These are phyloP conservation scores for Skeletonema potamos DNA, from an alignment of 108 stramenopile genomes.

Conservation along the genomic window DNA sequence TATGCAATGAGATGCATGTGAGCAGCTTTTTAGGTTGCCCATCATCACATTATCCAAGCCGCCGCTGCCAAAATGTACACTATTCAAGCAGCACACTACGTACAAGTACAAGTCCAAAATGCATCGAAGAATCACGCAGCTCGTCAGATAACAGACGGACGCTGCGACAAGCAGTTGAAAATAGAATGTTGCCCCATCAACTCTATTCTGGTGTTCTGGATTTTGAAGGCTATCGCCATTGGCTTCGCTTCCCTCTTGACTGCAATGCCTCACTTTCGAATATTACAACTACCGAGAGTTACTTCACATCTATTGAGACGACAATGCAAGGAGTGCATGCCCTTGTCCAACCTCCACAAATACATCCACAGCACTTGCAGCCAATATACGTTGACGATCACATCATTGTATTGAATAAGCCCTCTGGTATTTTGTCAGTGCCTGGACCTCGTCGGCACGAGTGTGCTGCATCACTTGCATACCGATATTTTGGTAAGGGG, in stretches of 20 bases:
- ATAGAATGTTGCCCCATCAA: conserved; percentile 25
- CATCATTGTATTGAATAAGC: conserved; percentile 70
- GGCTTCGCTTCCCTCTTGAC: conserved; percentile 11
- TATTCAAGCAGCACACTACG: too few relatives aligned
- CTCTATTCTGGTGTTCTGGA: conserved; percentile 11
- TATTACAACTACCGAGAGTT: background rate
- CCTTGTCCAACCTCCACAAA: background rate
- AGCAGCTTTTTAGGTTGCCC: background rate
- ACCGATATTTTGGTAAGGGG: conserved; percentile 40
- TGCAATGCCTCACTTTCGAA: background rate
- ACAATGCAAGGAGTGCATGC: background rate
- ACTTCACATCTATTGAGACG: conserved; percentile 1
- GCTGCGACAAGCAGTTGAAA: conserved; percentile 4
- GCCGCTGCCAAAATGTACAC: too few relatives aligned
- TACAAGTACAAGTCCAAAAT: background rate
- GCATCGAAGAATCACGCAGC: background rate
- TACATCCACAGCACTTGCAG: conserved; percentile 32
- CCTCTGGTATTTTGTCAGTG: conserved; percentile 64
- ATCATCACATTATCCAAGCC: background rate
- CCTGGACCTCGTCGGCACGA: conserved; percentile 75
- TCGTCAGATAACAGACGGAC: background rate
- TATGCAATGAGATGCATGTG: background rate
- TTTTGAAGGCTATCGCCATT: conserved; percentile 3
- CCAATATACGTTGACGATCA: conserved; percentile 63
- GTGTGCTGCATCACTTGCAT: conserved; percentile 55